phyloP scores from a whole-genome alignment of 2,329 filamentous ascomycete species.

The Talaromyces amestolkiae region DNA sequence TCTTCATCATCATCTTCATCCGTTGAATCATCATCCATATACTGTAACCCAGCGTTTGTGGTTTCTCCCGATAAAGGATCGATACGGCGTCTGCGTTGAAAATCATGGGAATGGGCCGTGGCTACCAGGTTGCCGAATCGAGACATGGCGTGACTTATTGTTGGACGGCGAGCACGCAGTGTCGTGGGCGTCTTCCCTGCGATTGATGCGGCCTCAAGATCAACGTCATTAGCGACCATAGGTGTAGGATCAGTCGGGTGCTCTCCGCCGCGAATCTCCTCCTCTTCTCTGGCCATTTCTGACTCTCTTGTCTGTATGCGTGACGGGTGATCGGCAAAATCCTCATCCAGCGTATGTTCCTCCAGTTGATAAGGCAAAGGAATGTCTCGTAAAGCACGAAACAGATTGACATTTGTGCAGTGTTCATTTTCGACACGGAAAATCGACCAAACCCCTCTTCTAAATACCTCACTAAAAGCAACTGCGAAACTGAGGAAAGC shows the following conservation, averaged over 20 bases:
- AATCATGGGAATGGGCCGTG: conserved; percentile 84
- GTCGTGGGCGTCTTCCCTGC: conserved; percentile 26
- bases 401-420: conserved; percentile 83
- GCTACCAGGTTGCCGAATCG: conserved; percentile 69
- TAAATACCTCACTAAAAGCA: conserved; percentile 72
- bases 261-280: background rate
- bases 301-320: conserved; percentile 16
- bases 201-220: conserved; percentile 28
- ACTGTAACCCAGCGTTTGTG: conserved; percentile 37
- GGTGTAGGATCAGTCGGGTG: conserved; percentile 8
- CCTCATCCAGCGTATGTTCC: conserved; percentile 15
- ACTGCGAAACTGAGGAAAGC: conserved; percentile 78
- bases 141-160: conserved; percentile 39
- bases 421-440: conserved; percentile 98
- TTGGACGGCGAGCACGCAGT: conserved; percentile 29
- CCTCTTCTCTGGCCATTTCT: conserved; percentile 16
- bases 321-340: conserved; percentile 20
- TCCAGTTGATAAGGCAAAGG: conserved; percentile 72
- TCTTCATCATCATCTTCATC: conserved; percentile 37
- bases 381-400: conserved; percentile 84
- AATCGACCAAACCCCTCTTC: conserved; percentile 85
- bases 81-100: conserved; percentile 70
- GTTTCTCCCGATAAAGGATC: conserved; percentile 41
- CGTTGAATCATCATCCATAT: conserved; percentile 36
- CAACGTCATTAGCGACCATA: conserved; percentile 22